Percentiles rank a stretch among this genome's conserved stretches.
These are phyloP conservation scores for Saccharum spontaneum DNA, from an alignment of 176 grass and related monocot genomes.

Conservation along the genomic window DNA sequence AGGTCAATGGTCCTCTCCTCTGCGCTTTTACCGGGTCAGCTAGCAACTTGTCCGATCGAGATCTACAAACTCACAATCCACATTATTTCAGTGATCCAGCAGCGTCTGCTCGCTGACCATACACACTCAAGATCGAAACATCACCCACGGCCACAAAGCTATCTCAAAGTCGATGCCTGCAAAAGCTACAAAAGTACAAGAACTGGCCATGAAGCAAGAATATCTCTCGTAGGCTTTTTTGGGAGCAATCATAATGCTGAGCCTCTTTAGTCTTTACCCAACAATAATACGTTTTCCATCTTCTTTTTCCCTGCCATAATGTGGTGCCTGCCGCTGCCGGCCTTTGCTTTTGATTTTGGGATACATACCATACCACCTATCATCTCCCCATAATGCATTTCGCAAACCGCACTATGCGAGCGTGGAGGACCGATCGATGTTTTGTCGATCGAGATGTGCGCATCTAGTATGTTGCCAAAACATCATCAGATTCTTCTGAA, in stretches of 20 bases:
- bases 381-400: conserved; percentile 23
- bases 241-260: conserved; percentile 25
- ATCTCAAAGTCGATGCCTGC: background rate
- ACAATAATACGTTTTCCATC: background rate
- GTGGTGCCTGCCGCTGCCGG: conserved; percentile 7
- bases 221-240: conserved; percentile 11
- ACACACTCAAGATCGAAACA: background rate
- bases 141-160: background rate
- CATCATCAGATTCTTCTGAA: conserved; percentile 37
- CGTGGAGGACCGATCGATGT: background rate
- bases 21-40: conserved; percentile 12
- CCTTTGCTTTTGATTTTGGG: conserved; percentile 35
- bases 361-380: background rate
- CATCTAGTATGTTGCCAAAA: conserved; percentile 30
- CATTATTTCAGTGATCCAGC: background rate
- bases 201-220: conserved; percentile 34
- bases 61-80: background rate
- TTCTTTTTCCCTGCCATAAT: conserved; percentile 17
- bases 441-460: conserved; percentile 8
- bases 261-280: conserved; percentile 35
- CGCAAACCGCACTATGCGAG: conserved; percentile 16
- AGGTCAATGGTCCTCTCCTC: background rate
- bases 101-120: background rate
- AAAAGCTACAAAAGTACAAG: conserved; percentile 29
- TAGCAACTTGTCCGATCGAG: conserved; percentile 7